Evolutionary conservation across 2,329 filamentous ascomycete species (phyloP), one percentile per base, ranked within the genome.

Genomic region (Fonsecaea erecta): DNA sequence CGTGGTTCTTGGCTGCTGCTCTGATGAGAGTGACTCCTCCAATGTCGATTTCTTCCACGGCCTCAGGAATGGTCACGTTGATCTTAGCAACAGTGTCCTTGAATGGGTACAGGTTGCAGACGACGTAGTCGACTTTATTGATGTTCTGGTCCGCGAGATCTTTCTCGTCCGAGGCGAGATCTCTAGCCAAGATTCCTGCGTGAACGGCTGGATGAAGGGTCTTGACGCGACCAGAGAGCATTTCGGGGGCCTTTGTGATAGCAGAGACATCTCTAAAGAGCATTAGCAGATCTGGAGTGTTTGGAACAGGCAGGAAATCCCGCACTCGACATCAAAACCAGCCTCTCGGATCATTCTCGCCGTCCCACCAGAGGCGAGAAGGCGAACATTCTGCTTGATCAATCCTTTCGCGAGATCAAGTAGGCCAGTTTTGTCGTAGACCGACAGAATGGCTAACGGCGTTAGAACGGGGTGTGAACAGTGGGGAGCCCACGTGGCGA

Each of bases 51-150:
- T 99, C 95, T 82, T 99, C 95, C 43, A 99, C 94, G 58, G 95
- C 95, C 82, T 99, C 94, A 58, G 92, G 88, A 69, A 99, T 91
- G 67, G 94, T 98, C 74, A 99, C 95, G 75, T 97, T 96, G 83
- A 96, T 88, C 85, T 97, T 96, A 74, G 93, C 90, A 73, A 99
- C 89, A 34, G 95, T 99, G 78, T 98, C 93, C 84, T 97, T 97
- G 88, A 99, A 99, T 12, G 95, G 95, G 80, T 99, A 98, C 62
- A 99, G 86, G 82, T 99, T 99, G 89, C 95, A 98, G 77, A 99
- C 90, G 73, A 97, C 92, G 74, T 90, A 96, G 85, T 96, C 92
- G 66, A 97, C 92, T 82, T 96, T 96, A 82, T 91, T 86, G 78
- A 97, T 97, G 81, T 93, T 95, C 82, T 96, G 92, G 79, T 95